Percentiles rank a stretch among this genome's conserved stretches.
Conservation (phyloP, 2,329 filamentous ascomycete species). For the Claviceps capensis region DNA sequence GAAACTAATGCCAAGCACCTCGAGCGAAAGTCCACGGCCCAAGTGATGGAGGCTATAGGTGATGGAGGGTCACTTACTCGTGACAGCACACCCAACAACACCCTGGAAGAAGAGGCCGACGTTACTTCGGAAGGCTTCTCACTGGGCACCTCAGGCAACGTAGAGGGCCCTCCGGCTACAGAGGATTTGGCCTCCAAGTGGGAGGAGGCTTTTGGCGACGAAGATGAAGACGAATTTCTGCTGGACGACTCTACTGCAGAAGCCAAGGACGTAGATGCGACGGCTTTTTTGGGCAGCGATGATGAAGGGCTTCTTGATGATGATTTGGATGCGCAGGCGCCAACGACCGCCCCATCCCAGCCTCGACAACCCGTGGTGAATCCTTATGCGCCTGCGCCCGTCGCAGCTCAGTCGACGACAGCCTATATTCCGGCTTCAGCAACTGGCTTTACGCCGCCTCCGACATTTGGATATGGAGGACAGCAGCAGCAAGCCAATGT, state of each 20-base stretch:
- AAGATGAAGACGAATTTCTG: conserved; percentile 54
- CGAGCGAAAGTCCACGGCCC: conserved; percentile 57
- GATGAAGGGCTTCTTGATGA: conserved; percentile 68
- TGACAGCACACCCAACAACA: conserved; percentile 20
- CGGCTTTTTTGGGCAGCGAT: conserved; percentile 65
- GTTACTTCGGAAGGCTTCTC: conserved; percentile 8
- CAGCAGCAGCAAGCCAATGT: conserved; percentile 11
- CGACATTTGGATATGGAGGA: conserved; percentile 9
- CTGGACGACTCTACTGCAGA: conserved; percentile 39
- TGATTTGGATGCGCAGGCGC: conserved; percentile 39
- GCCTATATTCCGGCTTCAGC: conserved; percentile 12
- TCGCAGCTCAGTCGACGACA: conserved; percentile 9
- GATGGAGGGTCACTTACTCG: conserved; percentile 19
- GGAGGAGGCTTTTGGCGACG: conserved; percentile 67
- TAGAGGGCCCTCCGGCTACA: conserved; percentile 18
- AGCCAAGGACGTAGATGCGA: conserved; percentile 39
- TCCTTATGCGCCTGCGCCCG: conserved; percentile 15
- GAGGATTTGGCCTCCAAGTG: conserved; percentile 69
- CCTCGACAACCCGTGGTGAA: conserved; percentile 8
- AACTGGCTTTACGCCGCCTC: conserved; percentile 3
- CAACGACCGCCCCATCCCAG: conserved; percentile 8
- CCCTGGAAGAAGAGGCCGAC: conserved; percentile 13
- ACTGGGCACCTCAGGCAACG: background rate
- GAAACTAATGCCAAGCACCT: conserved; percentile 21
- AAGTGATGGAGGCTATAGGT: conserved; percentile 42